These are phyloP conservation scores for Polyplosphaeria fusca DNA, from an alignment of 495 filamentous ascomycete species.

Conservation along the genomic window DNA sequence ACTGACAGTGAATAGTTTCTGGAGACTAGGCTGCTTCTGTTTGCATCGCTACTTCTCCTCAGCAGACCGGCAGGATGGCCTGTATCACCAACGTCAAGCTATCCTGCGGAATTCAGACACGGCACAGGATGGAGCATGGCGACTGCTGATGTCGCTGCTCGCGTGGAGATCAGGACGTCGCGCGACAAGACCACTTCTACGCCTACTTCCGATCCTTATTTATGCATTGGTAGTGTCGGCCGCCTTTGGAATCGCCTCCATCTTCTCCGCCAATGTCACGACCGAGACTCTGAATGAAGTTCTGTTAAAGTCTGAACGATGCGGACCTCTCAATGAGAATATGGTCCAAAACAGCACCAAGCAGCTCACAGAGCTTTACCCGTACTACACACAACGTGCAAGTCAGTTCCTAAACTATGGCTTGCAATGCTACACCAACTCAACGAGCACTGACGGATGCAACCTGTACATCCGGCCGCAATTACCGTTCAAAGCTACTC, in stretches of 20 bases:
- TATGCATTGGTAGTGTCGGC: constrained; percentile 37
- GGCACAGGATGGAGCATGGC: constrained; percentile 33
- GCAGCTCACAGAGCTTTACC: neutral
- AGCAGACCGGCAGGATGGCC: constrained; percentile 12
- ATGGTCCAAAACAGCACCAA: neutral
- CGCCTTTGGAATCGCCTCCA: constrained; percentile 38
- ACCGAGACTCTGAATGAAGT: constrained; percentile 24
- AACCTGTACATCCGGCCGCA: constrained; percentile 7
- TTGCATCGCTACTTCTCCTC: constrained; percentile 39
- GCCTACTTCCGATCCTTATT: constrained; percentile 35
- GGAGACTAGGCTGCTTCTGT: constrained; percentile 43
- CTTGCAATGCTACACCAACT: constrained; percentile 17
- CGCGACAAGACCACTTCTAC: constrained; percentile 26
- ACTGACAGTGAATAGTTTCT: constrained; percentile 33
- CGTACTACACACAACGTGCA: constrained; percentile 3
- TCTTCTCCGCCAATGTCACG: constrained; percentile 25
- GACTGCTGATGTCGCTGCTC: constrained; percentile 32
- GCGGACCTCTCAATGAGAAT: neutral
- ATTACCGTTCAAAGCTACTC: neutral
- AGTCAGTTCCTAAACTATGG: constrained; percentile 10
- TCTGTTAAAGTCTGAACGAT: constrained; percentile 7
- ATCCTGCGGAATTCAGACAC: constrained; percentile 40
- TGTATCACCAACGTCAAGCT: constrained; percentile 42
- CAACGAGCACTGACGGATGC: constrained; percentile 9
- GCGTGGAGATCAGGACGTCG: constrained; percentile 37